Evolutionary conservation across 179 eudicot species (phyloP).

Genomic region (Gypsophila paniculata): DNA sequence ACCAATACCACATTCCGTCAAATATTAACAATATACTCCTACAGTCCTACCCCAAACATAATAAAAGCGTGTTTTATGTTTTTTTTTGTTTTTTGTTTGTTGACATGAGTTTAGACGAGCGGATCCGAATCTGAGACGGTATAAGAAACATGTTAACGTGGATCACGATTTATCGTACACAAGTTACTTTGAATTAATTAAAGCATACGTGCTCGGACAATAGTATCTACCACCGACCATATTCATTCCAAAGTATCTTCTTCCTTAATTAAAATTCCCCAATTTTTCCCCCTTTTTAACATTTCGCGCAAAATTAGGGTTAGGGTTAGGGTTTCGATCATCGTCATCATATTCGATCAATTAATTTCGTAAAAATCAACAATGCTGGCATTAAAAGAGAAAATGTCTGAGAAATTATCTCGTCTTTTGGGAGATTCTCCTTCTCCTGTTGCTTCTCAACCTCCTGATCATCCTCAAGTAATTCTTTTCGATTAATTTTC

Average conservation of each 20-base stretch:
- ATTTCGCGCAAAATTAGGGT: not conserved
- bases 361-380: not conserved
- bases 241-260: not conserved
- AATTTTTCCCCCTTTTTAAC: not conserved
- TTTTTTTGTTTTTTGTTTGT: too few species aligned
- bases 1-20: too few species aligned
- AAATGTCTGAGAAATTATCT: constrained; percentile 51
- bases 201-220: too few species aligned
- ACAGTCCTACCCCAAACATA: too few species aligned
- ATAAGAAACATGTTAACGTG: too few species aligned
- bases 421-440: constrained; percentile 52
- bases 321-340: constrained; percentile 17
- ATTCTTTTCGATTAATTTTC: not conserved
- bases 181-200: too few species aligned
- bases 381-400: constrained; percentile 58
- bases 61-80: too few species aligned
- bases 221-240: constrained; percentile 3
- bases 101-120: too few species aligned
- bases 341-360: not conserved
- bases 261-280: not conserved
- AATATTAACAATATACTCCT: too few species aligned
- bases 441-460: constrained; percentile 38
- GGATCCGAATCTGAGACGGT: too few species aligned
- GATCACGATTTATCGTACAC: too few species aligned
- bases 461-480: constrained; percentile 37